Conservation (phyloP, 2,329 filamentous ascomycete species). For the Talaromyces sp. region DNA sequence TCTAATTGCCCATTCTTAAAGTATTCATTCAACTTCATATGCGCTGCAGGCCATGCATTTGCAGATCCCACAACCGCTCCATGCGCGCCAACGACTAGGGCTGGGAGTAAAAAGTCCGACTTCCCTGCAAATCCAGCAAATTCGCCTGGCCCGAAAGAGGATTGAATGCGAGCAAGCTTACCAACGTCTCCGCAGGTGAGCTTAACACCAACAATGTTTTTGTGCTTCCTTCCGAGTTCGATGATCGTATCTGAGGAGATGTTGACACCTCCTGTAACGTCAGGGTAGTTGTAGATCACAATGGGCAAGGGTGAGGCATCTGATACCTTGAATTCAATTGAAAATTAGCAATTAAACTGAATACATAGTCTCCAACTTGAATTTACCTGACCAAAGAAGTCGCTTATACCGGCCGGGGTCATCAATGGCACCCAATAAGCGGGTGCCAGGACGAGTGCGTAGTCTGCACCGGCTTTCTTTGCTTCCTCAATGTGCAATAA, state of each 20-base stretch:
- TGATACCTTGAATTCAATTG: background rate
- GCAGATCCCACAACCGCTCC: constrained; percentile 62
- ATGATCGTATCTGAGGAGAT: background rate
- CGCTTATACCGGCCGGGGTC: constrained; percentile 61
- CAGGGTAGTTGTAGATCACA: background rate
- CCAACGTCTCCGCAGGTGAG: constrained; percentile 65
- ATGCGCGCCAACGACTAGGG: constrained; percentile 55
- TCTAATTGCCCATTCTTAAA: background rate
- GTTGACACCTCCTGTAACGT: background rate
- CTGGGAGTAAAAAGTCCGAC: constrained; percentile 67
- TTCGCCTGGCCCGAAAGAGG: constrained; percentile 53
- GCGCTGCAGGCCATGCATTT: constrained; percentile 37
- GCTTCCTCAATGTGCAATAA: constrained; percentile 67
- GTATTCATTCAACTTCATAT: background rate
- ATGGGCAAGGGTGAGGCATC: background rate
- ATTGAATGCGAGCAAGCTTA: constrained; percentile 59
- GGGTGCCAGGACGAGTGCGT: constrained; percentile 71
- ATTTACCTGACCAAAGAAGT: constrained; percentile 49
- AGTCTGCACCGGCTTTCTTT: constrained; percentile 67
- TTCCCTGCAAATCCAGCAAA: constrained; percentile 74
- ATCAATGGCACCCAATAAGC: constrained; percentile 63
- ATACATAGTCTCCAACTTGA: too few relatives aligned
- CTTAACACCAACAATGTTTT: constrained; percentile 65
- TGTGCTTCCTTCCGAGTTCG: constrained; percentile 3
- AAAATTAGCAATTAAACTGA: too few relatives aligned